phyloP scores from a whole-genome alignment of 2,329 filamentous ascomycete species.

The Pseudogymnoascus sp. region DNA sequence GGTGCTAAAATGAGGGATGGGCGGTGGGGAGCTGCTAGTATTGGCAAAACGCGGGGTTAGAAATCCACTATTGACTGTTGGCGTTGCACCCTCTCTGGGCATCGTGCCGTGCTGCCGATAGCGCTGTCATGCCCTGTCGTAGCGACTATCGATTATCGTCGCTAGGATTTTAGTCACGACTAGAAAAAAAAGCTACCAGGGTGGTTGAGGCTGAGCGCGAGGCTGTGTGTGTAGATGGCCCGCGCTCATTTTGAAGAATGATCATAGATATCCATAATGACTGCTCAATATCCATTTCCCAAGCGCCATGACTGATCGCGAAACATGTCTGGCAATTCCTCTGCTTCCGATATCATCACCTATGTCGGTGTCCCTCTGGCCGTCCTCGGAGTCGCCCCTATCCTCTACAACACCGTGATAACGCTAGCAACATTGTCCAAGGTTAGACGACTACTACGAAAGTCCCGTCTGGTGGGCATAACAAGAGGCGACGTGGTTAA shows the following conservation, averaged over 20 bases:
- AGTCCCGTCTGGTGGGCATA: constrained; percentile 50
- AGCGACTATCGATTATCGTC: background rate
- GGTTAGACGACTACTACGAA: constrained; percentile 51
- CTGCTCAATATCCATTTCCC: background rate
- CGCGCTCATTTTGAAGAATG: background rate
- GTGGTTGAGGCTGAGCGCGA: background rate
- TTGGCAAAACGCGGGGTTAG: background rate
- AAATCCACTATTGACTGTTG: background rate
- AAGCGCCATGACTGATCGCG: background rate
- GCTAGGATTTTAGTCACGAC: background rate
- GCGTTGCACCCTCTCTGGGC: background rate
- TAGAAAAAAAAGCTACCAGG: background rate
- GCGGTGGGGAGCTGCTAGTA: background rate
- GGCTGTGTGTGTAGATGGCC: background rate
- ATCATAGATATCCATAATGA: background rate
- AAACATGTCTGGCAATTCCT: constrained; percentile 13
- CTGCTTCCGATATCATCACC: constrained; percentile 45
- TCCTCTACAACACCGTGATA: constrained; percentile 57
- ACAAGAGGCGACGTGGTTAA: constrained; percentile 59
- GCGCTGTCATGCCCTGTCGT: background rate
- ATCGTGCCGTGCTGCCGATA: background rate
- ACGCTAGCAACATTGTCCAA: constrained; percentile 53
- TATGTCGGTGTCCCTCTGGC: constrained; percentile 52
- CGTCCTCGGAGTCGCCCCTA: constrained; percentile 53
- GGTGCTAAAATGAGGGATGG: background rate